phyloP scores from a whole-genome alignment of 352 stramenopile species.

The Phytophthora europaea region DNA sequence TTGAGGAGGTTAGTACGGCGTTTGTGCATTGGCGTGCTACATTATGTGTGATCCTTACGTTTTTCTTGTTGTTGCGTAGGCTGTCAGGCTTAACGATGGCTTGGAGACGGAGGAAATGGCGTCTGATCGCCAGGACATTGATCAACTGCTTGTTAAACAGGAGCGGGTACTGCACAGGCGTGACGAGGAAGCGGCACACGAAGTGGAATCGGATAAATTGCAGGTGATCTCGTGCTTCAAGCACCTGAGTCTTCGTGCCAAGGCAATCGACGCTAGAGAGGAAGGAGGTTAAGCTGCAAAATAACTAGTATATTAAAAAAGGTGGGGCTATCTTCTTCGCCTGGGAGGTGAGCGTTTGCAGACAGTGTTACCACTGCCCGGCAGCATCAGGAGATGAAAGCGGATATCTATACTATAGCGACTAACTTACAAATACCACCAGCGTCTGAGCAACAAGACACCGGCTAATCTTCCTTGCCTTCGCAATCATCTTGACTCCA shows the following conservation, averaged over 20 bases:
- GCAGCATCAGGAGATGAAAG: slow-evolving; percentile 1
- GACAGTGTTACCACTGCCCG: not conserved
- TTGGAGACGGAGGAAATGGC: slow-evolving; percentile 53
- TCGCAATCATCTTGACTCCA: slow-evolving; percentile 9
- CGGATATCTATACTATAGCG: slow-evolving; percentile 48
- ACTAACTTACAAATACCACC: slow-evolving; percentile 54
- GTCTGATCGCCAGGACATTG: slow-evolving; percentile 61
- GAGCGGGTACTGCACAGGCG: slow-evolving; percentile 46
- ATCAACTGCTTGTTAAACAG: slow-evolving; percentile 50
- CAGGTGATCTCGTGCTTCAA: slow-evolving; percentile 82
- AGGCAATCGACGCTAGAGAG: slow-evolving; percentile 26
- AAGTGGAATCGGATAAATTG: slow-evolving; percentile 54
- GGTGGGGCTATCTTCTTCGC: slow-evolving; percentile 10
- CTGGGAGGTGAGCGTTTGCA: slow-evolving; percentile 3
- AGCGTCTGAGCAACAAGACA: slow-evolving; percentile 7
- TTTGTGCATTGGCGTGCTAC: not conserved
- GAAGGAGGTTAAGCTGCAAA: not conserved
- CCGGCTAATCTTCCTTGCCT: slow-evolving; percentile 35
- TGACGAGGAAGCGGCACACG: slow-evolving; percentile 49
- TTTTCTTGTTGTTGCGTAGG: slow-evolving; percentile 39
- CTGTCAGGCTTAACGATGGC: slow-evolving; percentile 50
- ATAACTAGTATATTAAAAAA: slow-evolving; percentile 36
- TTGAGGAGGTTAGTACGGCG: slow-evolving; percentile 50
- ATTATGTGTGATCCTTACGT: not conserved
- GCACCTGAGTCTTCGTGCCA: slow-evolving; percentile 66